These are phyloP conservation scores for Eucalyptus curtisii DNA, from an alignment of 345 rosid genomes.

Conservation along the genomic window DNA sequence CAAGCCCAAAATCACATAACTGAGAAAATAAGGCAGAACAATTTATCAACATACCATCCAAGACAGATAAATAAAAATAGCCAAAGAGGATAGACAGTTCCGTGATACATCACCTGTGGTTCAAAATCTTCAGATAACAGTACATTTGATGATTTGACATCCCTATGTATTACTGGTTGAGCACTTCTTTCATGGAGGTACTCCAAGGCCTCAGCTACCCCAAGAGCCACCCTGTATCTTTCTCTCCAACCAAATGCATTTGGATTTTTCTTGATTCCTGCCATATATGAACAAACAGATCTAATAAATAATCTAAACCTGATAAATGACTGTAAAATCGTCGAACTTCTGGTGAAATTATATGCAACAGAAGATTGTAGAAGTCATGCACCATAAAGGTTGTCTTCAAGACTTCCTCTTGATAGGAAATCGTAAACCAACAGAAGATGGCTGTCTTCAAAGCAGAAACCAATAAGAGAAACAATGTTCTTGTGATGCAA, in stretches of 20 bases:
- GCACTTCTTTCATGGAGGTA: conserved; percentile 61
- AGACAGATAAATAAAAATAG: background rate
- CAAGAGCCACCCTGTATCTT: conserved; percentile 78
- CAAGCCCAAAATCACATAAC: conserved; percentile 97
- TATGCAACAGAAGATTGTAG: background rate
- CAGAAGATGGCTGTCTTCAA: conserved; percentile 52
- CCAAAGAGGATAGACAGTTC: background rate
- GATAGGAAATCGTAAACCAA: conserved; percentile 77
- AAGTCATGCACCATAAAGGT: conserved; percentile 67
- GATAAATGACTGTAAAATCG: too few species aligned
- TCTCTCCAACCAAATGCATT: conserved; percentile 62
- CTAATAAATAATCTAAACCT: background rate
- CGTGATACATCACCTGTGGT: conserved; percentile 51
- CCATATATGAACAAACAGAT: background rate
- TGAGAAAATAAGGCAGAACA: conserved; percentile 2
- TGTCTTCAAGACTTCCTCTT: conserved; percentile 94
- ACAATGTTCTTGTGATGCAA: conserved; percentile 70
- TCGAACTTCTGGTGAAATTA: background rate
- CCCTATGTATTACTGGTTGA: conserved; percentile 74
- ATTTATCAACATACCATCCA: background rate
- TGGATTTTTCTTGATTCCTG: conserved; percentile 53
- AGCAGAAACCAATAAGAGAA: conserved; percentile 79
- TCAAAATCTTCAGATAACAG: conserved; percentile 77
- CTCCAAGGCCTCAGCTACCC: conserved; percentile 84
- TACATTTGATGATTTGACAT: conserved; percentile 95